These are phyloP conservation scores for Volvox carteri DNA, from an alignment of 163 green algal species.

Conservation along the genomic window DNA sequence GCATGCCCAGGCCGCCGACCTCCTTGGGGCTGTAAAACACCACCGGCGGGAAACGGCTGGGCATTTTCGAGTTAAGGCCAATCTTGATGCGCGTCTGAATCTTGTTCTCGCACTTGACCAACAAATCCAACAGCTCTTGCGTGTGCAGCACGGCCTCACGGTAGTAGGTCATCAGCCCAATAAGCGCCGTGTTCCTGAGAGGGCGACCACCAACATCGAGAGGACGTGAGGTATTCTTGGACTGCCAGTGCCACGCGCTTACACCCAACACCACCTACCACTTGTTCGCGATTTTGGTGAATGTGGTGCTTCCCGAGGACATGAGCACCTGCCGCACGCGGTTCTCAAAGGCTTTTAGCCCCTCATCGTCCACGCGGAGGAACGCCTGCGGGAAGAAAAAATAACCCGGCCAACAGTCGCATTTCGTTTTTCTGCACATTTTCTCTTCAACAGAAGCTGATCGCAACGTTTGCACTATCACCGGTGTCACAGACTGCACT, in stretches of 20 bases:
- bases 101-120: constrained; percentile 99
- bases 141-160: constrained; percentile 98
- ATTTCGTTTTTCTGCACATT: too few relatives aligned
- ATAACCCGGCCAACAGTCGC: constrained; percentile 27
- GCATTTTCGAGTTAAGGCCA: constrained; percentile 92
- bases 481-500: too few relatives aligned
- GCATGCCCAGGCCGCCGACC: constrained; percentile 99
- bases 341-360: constrained; percentile 99
- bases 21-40: constrained; percentile 98
- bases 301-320: constrained; percentile 97
- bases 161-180: constrained; percentile 99
- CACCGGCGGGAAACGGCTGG: constrained; percentile 97
- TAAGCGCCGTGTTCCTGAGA: constrained; percentile 95
- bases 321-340: constrained; percentile 98
- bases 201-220: constrained; percentile 42
- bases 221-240: too few relatives aligned
- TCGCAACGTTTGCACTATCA: too few relatives aligned
- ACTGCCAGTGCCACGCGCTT: too few relatives aligned
- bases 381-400: constrained; percentile 84
- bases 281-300: constrained; percentile 99
- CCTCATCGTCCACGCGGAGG: constrained; percentile 98
- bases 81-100: constrained; percentile 96
- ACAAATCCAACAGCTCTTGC: constrained; percentile 98
- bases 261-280: constrained; percentile 81
- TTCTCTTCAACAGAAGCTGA: too few relatives aligned